These are phyloP conservation scores for Fusarium newnesense DNA, from an alignment of 2,329 filamentous ascomycete genomes.

Conservation along the genomic window DNA sequence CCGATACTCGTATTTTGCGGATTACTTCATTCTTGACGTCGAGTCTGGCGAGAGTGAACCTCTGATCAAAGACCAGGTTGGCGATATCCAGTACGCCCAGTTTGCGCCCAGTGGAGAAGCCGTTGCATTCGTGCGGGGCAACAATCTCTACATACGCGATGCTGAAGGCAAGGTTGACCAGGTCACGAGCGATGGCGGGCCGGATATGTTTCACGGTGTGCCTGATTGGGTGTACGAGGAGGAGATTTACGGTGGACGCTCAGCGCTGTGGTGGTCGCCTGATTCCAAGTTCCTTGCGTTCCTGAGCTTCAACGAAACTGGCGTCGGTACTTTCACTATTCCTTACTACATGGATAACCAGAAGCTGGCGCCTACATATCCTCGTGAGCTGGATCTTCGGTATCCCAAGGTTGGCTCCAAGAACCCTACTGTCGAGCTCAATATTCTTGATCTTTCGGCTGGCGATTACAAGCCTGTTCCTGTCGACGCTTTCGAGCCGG, in stretches of 20 bases:
- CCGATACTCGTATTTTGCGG: constrained; percentile 73
- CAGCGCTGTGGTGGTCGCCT: constrained; percentile 90
- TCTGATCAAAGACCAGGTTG: constrained; percentile 67
- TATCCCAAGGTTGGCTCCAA: constrained; percentile 77
- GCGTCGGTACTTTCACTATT: constrained; percentile 72
- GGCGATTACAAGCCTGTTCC: constrained; percentile 57
- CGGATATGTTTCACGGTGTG: constrained; percentile 71
- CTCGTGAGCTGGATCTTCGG: constrained; percentile 68
- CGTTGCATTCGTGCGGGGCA: constrained; percentile 75
- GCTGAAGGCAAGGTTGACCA: constrained; percentile 62
- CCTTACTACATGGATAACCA: constrained; percentile 73
- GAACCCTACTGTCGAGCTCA: constrained; percentile 72
- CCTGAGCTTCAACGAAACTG: constrained; percentile 84
- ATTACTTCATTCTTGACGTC: constrained; percentile 73
- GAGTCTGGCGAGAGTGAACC: constrained; percentile 64
- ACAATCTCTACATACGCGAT: constrained; percentile 67
- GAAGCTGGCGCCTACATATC: constrained; percentile 68
- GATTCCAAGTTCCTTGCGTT: constrained; percentile 90
- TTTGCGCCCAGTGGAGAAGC: constrained; percentile 67
- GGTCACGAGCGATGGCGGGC: constrained; percentile 68
- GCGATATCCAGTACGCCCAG: constrained; percentile 74
- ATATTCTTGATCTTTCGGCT: constrained; percentile 64
- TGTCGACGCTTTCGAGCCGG: constrained; percentile 66
- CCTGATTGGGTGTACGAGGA: constrained; percentile 87
- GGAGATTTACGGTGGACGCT: constrained; percentile 72